These are phyloP conservation scores for Colletotrichum paranaense DNA, from an alignment of 2,329 filamentous ascomycete species.

Conservation along the genomic window DNA sequence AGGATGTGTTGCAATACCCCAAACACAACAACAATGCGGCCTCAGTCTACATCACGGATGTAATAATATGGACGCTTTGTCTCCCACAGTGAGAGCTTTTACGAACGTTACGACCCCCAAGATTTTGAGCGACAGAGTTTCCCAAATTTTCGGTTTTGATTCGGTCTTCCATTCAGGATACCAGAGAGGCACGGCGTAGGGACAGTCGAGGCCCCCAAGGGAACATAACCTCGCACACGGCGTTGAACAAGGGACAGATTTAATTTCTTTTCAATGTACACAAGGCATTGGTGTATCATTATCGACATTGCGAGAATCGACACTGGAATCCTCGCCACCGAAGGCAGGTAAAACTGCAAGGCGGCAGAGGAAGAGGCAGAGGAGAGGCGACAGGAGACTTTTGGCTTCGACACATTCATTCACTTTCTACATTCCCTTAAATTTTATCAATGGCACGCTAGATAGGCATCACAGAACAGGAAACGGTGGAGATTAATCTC, in stretches of 20 bases:
- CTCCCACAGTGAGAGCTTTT: slow-evolving; percentile 4
- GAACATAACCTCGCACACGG: slow-evolving; percentile 14
- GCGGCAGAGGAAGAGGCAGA: background rate
- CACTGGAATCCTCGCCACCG: background rate
- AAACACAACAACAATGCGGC: slow-evolving; percentile 1
- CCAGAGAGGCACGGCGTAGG: slow-evolving; percentile 23
- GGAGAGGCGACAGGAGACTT: slow-evolving; percentile 7
- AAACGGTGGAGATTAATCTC: background rate
- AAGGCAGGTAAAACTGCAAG: background rate
- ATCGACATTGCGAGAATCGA: background rate
- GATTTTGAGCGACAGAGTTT: slow-evolving; percentile 29
- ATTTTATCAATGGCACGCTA: slow-evolving; percentile 16
- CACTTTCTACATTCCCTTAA: slow-evolving; percentile 27
- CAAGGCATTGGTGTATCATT: slow-evolving; percentile 20
- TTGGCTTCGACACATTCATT: slow-evolving; percentile 30
- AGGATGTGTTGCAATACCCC: slow-evolving; percentile 8
- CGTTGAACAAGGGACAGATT: slow-evolving; percentile 18
- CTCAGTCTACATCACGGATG: background rate
- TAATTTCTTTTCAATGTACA: slow-evolving; percentile 19
- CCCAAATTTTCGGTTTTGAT: slow-evolving; percentile 12
- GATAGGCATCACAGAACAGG: slow-evolving; percentile 9
- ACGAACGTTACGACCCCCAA: slow-evolving; percentile 32
- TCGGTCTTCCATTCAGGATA: slow-evolving; percentile 26
- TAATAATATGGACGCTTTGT: background rate
- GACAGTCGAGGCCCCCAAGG: slow-evolving; percentile 11